Conservation (phyloP, 192 early-diverging fungal genomes). For the Geranomyces variabilis region DNA sequence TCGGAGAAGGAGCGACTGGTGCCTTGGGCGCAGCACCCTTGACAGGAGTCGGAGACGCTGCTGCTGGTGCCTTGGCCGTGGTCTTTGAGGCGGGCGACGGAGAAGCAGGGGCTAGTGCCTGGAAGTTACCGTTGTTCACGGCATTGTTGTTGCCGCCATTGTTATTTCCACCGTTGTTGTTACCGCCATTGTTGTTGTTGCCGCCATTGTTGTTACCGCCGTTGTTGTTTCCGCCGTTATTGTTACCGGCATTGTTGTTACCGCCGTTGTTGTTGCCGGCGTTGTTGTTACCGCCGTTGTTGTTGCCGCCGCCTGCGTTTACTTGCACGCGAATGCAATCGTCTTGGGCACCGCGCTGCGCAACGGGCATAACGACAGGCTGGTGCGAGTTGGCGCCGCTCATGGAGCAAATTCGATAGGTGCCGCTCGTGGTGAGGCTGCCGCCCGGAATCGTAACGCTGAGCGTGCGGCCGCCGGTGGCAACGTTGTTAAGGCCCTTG, state of each 20-base stretch:
- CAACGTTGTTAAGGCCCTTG: constrained; percentile 46
- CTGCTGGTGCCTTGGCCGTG: too few species aligned
- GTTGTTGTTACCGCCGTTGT: not conserved
- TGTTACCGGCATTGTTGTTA: not conserved
- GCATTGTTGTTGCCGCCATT: not conserved
- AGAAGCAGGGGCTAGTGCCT: too few species aligned
- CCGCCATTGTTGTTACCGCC: not conserved
- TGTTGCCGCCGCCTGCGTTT: not conserved
- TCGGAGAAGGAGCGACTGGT: too few species aligned
- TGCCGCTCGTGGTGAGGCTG: constrained; percentile 38
- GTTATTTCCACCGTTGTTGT: constrained; percentile 4
- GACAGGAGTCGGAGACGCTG: too few species aligned
- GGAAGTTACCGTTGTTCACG: not conserved
- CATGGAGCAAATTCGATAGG: constrained; percentile 37
- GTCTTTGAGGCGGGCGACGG: too few species aligned
- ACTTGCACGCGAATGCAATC: constrained; percentile 50
- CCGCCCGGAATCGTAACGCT: constrained; percentile 37
- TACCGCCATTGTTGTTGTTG: constrained; percentile 7
- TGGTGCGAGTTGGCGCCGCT: constrained; percentile 43
- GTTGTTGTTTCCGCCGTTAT: constrained; percentile 3
- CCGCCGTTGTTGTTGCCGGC: constrained; percentile 5
- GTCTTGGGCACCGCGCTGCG: constrained; percentile 49
- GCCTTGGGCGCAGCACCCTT: too few species aligned
- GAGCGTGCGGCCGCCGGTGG: constrained; percentile 33
- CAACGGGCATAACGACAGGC: constrained; percentile 45